phyloP scores from a whole-genome alignment of 441 rosid species.

The Eruca vesicaria region DNA sequence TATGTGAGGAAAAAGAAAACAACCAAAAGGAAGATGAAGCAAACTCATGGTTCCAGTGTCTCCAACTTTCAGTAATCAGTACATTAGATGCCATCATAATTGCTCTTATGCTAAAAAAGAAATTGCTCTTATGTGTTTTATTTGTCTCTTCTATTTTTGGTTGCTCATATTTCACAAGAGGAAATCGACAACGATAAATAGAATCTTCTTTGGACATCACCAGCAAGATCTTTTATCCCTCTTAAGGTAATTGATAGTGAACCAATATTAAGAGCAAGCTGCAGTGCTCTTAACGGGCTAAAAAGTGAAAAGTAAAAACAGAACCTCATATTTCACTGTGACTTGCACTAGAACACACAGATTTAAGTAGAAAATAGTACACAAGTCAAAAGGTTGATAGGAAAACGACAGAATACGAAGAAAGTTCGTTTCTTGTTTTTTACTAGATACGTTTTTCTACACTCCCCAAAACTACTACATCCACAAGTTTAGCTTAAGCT shows the following conservation, averaged over 20 bases:
- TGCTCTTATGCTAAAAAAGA: not conserved
- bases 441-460: slow-evolving; percentile 4
- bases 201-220: slow-evolving; percentile 1
- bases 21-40: not conserved
- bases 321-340: not conserved
- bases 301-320: not conserved
- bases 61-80: not conserved
- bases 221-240: not conserved
- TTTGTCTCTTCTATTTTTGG: not conserved
- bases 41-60: not conserved
- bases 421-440: slow-evolving; percentile 3
- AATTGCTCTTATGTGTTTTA: not conserved
- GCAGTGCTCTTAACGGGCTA: not conserved
- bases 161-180: not conserved
- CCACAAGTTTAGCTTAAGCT: slow-evolving; percentile 20
- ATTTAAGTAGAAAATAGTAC: slow-evolving; percentile 19
- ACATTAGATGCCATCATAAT: not conserved
- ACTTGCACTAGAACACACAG: not conserved
- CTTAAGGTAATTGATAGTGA: not conserved
- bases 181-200: not conserved
- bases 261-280: not conserved
- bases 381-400: slow-evolving; percentile 17
- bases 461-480: slow-evolving; percentile 9
- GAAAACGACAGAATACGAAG: slow-evolving; percentile 8
- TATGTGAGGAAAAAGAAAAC: not conserved